Conservation (phyloP, 2,329 filamentous ascomycete species). For the Camillea tinctor region DNA sequence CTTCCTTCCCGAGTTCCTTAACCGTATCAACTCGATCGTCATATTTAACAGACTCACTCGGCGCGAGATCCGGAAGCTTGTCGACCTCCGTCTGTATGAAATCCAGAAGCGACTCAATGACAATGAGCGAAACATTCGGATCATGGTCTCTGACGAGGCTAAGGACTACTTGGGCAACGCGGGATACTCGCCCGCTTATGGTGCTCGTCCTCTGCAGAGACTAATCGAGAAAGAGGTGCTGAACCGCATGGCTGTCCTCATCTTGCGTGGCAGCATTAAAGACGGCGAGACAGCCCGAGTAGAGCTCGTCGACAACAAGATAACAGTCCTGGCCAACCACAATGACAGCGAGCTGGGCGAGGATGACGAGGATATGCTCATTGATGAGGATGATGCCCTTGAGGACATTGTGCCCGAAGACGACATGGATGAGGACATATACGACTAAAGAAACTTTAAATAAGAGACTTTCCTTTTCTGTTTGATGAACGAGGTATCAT, state of each 20-base stretch:
- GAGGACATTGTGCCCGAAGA: conserved; percentile 64
- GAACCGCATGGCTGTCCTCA: conserved; percentile 87
- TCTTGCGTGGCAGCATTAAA: conserved; percentile 77
- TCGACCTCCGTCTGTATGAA: conserved; percentile 82
- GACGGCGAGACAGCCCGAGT: conserved; percentile 85
- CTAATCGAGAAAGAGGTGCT: conserved; percentile 97
- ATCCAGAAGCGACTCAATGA: conserved; percentile 87
- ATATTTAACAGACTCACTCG: conserved; percentile 97
- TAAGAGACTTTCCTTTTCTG: not conserved
- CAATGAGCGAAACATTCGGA: conserved; percentile 83
- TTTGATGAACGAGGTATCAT: not conserved
- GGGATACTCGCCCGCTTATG: conserved; percentile 94
- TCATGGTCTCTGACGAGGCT: conserved; percentile 79
- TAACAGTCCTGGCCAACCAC: conserved; percentile 83
- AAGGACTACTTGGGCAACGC: conserved; percentile 90
- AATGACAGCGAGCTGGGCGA: conserved; percentile 54
- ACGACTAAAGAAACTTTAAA: conserved; percentile 33
- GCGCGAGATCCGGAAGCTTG: conserved; percentile 89
- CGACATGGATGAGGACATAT: conserved; percentile 59
- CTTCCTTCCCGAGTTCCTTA: conserved; percentile 97
- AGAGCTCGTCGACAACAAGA: conserved; percentile 74
- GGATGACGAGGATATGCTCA: conserved; percentile 69
- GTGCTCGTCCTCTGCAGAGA: conserved; percentile 81
- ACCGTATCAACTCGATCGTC: conserved; percentile 92
- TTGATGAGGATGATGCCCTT: conserved; percentile 69